Evolutionary conservation across 352 stramenopile species (phyloP), one percentile per base, ranked within the genome.

Genomic region (Thalassiosira mediterranea): DNA sequence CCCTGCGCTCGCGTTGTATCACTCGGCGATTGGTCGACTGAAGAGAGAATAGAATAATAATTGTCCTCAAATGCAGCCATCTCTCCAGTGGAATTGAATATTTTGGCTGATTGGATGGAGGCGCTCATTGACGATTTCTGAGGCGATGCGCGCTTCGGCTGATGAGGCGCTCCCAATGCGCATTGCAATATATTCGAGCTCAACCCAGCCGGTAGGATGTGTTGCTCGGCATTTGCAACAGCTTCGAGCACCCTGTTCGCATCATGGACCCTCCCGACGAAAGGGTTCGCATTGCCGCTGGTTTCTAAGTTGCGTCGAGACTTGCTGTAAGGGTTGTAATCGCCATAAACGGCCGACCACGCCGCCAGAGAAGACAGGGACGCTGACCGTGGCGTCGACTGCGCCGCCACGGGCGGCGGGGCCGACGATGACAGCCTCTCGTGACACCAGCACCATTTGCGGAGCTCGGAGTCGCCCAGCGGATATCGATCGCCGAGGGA

Each of bases 401-500:
- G n/a, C n/a, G n/a, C n/a, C 51, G 46, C 42, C 25, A 42, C 17
- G 15, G 23, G 13, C 31, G 48, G 31, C 47, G 46, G 17, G 54
- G n/a, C n/a, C n/a, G n/a, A n/a, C n/a, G n/a, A n/a, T n/a, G n/a
- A n/a, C n/a, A n/a, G n/a, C n/a, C n/a, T n/a, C n/a, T 56, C 19
- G 42, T 83, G 70, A 60, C 86, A 91, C 38, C 72, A 73, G 58
- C 83, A 83, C 37, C 86, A 77, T 48, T 81, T 75, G n/a, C 77
- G 23, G 0, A 92, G 40, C 67, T 92, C 86, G 0, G 48, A 73
- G 76, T 92, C 83, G 8, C 83, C 82, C 62, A 90, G 86, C 23
- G 86, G 86, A 72, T 86, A 81, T 57, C 76, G 71, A 74, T 88
- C 65, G 13, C 83, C 86, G 7, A 92, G 31, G 42, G 53, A 64